These are phyloP conservation scores for Trypanosoma platydactyli DNA, from an alignment of 208 protist genomes.

Conservation along the genomic window DNA sequence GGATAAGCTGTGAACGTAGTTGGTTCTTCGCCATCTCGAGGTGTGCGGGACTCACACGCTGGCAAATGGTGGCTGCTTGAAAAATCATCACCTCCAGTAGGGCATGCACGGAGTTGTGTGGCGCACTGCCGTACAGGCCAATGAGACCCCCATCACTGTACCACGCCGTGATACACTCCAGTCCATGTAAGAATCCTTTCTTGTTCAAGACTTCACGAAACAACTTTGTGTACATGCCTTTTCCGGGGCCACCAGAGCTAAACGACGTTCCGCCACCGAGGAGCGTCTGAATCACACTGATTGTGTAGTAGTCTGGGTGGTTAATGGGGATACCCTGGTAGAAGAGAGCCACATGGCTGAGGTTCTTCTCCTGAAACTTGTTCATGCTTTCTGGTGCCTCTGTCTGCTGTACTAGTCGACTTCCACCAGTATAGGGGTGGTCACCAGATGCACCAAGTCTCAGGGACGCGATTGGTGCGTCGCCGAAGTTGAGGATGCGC, in stretches of 20 bases:
- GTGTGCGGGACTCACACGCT: slow-evolving; percentile 70
- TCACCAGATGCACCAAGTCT: slow-evolving; percentile 10
- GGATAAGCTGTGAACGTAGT: slow-evolving; percentile 79
- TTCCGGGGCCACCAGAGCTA: slow-evolving; percentile 90
- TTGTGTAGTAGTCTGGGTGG: slow-evolving; percentile 86
- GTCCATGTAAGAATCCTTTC: slow-evolving; percentile 68
- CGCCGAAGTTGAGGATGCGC: slow-evolving; percentile 55
- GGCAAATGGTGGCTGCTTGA: slow-evolving; percentile 75
- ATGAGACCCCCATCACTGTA: slow-evolving; percentile 89
- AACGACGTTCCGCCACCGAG: slow-evolving; percentile 91
- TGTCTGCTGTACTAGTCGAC: slow-evolving; percentile 71
- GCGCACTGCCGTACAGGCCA: slow-evolving; percentile 85
- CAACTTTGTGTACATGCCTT: slow-evolving; percentile 92
- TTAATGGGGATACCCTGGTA: slow-evolving; percentile 83
- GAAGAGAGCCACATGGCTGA: slow-evolving; percentile 87
- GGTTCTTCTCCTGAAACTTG: slow-evolving; percentile 92
- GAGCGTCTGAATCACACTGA: slow-evolving; percentile 86
- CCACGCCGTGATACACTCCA: slow-evolving; percentile 92
- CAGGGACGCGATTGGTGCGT: not conserved
- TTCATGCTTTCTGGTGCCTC: slow-evolving; percentile 87
- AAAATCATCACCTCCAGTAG: slow-evolving; percentile 78
- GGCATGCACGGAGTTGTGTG: slow-evolving; percentile 68
- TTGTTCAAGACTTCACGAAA: slow-evolving; percentile 88
- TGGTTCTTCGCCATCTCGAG: slow-evolving; percentile 91
- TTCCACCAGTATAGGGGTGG: slow-evolving; percentile 77